Evolutionary conservation across 73 alveolate genomes (phyloP).

Genomic region (Tetrahymena borealis): DNA sequence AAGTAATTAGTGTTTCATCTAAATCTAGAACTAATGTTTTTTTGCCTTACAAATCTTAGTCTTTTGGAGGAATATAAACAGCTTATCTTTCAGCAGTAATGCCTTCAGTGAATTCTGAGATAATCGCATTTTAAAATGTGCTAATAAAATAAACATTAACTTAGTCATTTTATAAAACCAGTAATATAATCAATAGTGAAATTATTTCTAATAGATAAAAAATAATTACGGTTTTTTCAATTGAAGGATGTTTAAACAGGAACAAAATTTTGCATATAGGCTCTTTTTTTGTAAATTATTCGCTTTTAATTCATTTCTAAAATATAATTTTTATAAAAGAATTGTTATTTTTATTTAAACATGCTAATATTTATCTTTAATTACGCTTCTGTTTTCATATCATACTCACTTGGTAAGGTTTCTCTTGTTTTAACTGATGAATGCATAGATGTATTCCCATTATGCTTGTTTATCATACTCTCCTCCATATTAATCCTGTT

Average conservation of each 20-base stretch:
- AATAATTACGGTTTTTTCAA: neutral
- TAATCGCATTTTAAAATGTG: neutral
- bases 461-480: neutral
- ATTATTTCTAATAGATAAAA: too few relatives aligned
- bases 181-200: too few relatives aligned
- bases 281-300: neutral
- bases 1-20: neutral
- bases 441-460: neutral
- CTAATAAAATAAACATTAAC: neutral
- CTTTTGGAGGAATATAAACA: neutral
- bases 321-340: neutral
- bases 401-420: neutral
- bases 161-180: too few relatives aligned
- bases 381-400: neutral
- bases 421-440: neutral
- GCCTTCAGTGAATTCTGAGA: neutral
- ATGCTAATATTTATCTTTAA: neutral
- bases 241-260: neutral
- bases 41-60: neutral
- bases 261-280: neutral
- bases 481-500: neutral
- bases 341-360: neutral
- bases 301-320: neutral
- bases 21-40: neutral
- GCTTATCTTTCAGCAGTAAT: neutral